A percentile compares a stretch with the other conserved stretches of the same genome.
These are phyloP conservation scores for Trypanosoma grayi DNA, from an alignment of 208 protist genomes.

Conservation along the genomic window DNA sequence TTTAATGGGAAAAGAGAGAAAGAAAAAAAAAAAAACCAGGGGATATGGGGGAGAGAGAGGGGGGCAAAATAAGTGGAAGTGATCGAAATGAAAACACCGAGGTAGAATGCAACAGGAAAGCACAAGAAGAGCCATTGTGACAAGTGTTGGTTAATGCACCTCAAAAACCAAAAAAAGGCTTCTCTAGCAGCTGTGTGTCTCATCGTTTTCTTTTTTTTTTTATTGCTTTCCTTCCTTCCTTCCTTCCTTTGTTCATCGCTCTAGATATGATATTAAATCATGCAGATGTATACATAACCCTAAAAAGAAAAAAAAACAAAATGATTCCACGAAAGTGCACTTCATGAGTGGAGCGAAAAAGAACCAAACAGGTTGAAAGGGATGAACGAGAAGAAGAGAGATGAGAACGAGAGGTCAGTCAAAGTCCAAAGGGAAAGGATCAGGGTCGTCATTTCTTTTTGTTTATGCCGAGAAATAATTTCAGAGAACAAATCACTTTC, in stretches of 20 bases:
- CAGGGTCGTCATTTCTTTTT: not conserved
- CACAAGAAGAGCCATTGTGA: not conserved
- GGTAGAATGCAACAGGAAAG: not conserved
- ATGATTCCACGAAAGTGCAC: too few relatives aligned
- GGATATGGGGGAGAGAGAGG: not conserved
- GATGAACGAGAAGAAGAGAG: constrained; percentile 4
- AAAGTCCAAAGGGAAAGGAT: constrained; percentile 1
- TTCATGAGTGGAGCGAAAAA: too few relatives aligned
- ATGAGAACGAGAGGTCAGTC: not conserved
- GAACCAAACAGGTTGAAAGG: constrained; percentile 27
- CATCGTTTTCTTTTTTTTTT: not conserved
- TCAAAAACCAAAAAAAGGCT: not conserved
- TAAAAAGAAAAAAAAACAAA: too few relatives aligned
- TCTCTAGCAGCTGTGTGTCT: not conserved
- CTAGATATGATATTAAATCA: too few relatives aligned
- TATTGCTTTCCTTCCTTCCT: not conserved
- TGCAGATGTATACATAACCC: too few relatives aligned
- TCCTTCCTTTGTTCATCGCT: not conserved
- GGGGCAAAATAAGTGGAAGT: not conserved
- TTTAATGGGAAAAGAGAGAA: not conserved
- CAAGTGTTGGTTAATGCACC: too few relatives aligned
- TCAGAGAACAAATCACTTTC: not conserved
- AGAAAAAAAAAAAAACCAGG: not conserved
- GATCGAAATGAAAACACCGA: constrained; percentile 10
- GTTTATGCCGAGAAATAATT: not conserved